Conservation (phyloP, 768 basidiomycete genomes). For the Rubroboletus pulcherrimus region DNA sequence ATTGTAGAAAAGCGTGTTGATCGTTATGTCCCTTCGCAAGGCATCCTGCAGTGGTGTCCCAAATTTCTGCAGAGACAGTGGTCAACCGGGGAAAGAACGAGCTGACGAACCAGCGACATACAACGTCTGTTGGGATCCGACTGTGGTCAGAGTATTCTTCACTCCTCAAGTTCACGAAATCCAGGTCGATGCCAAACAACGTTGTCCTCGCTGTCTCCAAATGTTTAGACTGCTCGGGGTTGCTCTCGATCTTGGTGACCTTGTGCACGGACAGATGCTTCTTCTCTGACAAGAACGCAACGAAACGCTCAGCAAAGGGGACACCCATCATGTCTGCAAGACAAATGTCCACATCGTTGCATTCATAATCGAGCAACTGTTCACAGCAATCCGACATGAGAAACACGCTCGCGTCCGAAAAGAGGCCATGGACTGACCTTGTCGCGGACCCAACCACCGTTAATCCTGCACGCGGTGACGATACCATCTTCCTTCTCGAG, state of each 20-base stretch:
- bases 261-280: conserved; percentile 37
- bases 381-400: conserved; percentile 12
- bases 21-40: conserved; percentile 85
- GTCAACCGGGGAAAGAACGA: not conserved
- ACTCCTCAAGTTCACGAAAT: conserved; percentile 90
- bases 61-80: conserved; percentile 54
- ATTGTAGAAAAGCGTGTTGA: conserved; percentile 96
- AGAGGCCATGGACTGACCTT: conserved; percentile 57
- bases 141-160: conserved; percentile 88
- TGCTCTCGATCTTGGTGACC: conserved; percentile 83
- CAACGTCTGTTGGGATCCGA: conserved; percentile 85
- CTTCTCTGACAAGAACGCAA: conserved; percentile 44
- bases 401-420: conserved; percentile 1
- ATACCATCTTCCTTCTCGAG: conserved; percentile 51
- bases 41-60: conserved; percentile 94
- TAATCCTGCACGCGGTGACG: conserved; percentile 76
- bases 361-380: conserved; percentile 76
- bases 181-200: conserved; percentile 77
- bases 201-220: conserved; percentile 90
- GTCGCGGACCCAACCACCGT: conserved; percentile 98
- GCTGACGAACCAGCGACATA: conserved; percentile 37
- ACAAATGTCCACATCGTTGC: conserved; percentile 93
- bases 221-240: conserved; percentile 97
- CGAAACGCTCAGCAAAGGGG: conserved; percentile 78
- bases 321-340: conserved; percentile 87